Evolutionary conservation across 345 rosid species (phyloP).

Genomic region (Eucalyptus cloeziana): DNA sequence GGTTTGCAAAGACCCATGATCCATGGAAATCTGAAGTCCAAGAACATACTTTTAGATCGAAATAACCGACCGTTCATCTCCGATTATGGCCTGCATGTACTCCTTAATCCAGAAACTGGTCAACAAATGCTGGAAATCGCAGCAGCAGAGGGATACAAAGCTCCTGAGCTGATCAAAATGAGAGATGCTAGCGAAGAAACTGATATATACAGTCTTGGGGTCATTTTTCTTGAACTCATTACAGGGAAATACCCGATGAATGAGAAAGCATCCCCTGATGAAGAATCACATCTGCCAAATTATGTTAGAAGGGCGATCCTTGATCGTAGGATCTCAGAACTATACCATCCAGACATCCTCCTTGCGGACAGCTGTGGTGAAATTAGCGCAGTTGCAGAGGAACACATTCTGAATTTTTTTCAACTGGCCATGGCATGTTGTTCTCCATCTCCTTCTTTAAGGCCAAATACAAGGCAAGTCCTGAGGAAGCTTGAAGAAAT

Average conservation of each 20-base stretch:
- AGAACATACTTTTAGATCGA: conserved; percentile 54
- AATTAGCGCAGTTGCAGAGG: conserved; percentile 33
- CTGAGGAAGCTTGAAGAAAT: conserved; percentile 61
- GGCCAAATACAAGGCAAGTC: conserved; percentile 65
- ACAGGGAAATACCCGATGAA: conserved; percentile 61
- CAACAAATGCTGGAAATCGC: conserved; percentile 81
- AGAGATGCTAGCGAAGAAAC: conserved; percentile 54
- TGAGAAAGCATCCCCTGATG: conserved; percentile 52
- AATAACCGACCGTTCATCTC: conserved; percentile 43
- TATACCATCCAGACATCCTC: conserved; percentile 56
- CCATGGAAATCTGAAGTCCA: conserved; percentile 83
- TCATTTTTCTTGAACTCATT: conserved; percentile 69
- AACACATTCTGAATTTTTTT: conserved; percentile 45
- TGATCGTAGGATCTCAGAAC: conserved; percentile 44
- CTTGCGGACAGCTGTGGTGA: conserved; percentile 4
- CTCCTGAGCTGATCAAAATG: conserved; percentile 90
- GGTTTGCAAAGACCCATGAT: conserved; percentile 43
- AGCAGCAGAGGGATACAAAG: conserved; percentile 74
- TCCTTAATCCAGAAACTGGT: conserved; percentile 47
- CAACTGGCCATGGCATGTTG: conserved; percentile 86
- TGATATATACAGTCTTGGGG: conserved; percentile 73
- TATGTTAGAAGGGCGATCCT: conserved; percentile 52
- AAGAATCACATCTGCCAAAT: conserved; percentile 56
- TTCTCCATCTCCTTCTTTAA: conserved; percentile 77
- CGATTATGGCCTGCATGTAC: conserved; percentile 59